phyloP scores from a whole-genome alignment of 345 rosid species.

The Citrus maxima region DNA sequence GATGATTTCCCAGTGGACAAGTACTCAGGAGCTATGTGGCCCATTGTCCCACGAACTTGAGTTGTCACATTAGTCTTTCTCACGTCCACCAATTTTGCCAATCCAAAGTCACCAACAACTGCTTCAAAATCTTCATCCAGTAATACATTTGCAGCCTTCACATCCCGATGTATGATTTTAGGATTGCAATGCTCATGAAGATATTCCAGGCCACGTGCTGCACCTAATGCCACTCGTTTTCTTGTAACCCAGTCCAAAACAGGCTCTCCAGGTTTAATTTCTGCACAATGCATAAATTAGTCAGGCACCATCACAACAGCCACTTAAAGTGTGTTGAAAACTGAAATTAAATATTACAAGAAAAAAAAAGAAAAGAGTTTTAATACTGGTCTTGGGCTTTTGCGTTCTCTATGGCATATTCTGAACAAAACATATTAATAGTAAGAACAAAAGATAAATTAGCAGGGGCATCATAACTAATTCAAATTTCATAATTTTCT shows the following conservation, averaged over 20 bases:
- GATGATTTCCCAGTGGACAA: constrained; percentile 96
- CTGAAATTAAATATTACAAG: not conserved
- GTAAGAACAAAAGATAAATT: not conserved
- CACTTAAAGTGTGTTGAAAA: not conserved
- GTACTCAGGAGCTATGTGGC: constrained; percentile 98
- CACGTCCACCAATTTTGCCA: constrained; percentile 94
- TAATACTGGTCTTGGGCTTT: not conserved
- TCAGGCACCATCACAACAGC: not conserved
- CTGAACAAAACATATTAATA: not conserved
- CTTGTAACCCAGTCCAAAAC: constrained; percentile 81
- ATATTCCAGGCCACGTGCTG: constrained; percentile 95
- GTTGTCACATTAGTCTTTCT: constrained; percentile 86
- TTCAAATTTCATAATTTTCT: not conserved
- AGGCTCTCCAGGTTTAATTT: constrained; percentile 72
- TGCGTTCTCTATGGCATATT: not conserved
- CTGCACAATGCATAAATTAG: constrained; percentile 41
- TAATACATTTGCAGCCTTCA: constrained; percentile 94
- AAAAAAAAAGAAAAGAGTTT: not conserved
- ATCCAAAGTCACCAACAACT: constrained; percentile 95
- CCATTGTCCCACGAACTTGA: constrained; percentile 99
- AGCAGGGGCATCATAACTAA: not conserved
- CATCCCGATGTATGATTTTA: constrained; percentile 94
- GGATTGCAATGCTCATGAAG: constrained; percentile 98
- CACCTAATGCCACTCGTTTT: constrained; percentile 82
- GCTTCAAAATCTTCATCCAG: constrained; percentile 96